A percentile compares a stretch with the other conserved stretches of the same genome.
Conservation (phyloP, 2,329 filamentous ascomycete genomes). For the Paracamarosporium sp. region DNA sequence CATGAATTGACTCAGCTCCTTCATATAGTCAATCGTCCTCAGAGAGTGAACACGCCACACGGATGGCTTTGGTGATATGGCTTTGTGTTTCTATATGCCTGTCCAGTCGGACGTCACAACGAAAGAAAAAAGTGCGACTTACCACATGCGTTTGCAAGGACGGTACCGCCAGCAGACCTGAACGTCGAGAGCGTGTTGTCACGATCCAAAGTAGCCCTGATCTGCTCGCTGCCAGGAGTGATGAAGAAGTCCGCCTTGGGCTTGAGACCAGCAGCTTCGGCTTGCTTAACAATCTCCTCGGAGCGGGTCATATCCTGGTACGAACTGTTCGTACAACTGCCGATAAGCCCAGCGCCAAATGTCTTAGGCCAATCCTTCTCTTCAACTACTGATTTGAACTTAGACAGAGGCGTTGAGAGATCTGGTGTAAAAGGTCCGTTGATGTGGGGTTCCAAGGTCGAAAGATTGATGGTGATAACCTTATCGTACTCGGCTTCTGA, state of each 20-base stretch:
- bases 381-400: conserved; percentile 84
- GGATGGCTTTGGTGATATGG: too few species aligned
- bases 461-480: conserved; percentile 88
- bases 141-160: conserved; percentile 92
- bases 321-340: conserved; percentile 98
- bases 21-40: too few species aligned
- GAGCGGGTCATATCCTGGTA: conserved; percentile 98
- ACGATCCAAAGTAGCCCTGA: conserved; percentile 89
- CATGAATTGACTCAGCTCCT: too few species aligned
- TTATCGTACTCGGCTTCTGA: conserved; percentile 86
- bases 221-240: conserved; percentile 95
- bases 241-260: conserved; percentile 93
- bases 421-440: conserved; percentile 98
- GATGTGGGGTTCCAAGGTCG: conserved; percentile 89
- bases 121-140: conserved; percentile 3
- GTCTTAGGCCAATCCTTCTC: conserved; percentile 89
- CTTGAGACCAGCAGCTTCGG: conserved; percentile 84
- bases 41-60: too few species aligned
- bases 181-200: conserved; percentile 89
- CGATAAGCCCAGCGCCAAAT: conserved; percentile 91
- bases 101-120: too few species aligned
- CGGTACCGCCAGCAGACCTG: conserved; percentile 81
- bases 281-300: conserved; percentile 91
- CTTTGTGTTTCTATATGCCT: too few species aligned
- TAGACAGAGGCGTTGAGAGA: conserved; percentile 87